Evolutionary conservation across 2,329 filamentous ascomycete species (phyloP).

Genomic region (Aspergillus amoenus): DNA sequence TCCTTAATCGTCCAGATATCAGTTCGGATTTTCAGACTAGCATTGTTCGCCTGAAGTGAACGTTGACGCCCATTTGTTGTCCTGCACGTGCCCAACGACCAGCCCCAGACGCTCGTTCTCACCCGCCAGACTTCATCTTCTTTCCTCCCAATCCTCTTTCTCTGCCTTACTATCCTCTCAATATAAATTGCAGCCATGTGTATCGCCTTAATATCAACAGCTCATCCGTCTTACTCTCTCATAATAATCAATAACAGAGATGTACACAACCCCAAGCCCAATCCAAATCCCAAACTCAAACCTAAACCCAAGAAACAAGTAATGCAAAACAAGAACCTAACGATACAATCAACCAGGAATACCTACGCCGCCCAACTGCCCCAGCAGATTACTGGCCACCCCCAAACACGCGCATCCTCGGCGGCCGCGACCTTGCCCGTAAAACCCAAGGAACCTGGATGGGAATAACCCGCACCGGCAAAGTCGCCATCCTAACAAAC

Average conservation of each 20-base stretch:
- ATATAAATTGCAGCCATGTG: conserved; percentile 54
- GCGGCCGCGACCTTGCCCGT: conserved; percentile 62
- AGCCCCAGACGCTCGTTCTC: not conserved
- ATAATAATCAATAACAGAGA: conserved; percentile 72
- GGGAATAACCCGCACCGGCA: conserved; percentile 60
- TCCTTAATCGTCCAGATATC: not conserved
- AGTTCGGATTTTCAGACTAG: not conserved
- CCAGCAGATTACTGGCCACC: conserved; percentile 60
- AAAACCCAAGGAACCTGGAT: conserved; percentile 64
- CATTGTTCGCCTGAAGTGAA: not conserved
- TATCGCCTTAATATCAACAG: conserved; percentile 67
- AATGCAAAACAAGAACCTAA: not conserved
- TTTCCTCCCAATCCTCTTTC: not conserved
- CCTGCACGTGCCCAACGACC: conserved; percentile 9
- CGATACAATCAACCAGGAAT: conserved; percentile 50
- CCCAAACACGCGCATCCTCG: conserved; percentile 57
- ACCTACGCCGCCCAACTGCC: conserved; percentile 60
- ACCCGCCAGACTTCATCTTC: not conserved
- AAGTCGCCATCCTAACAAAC: conserved; percentile 63
- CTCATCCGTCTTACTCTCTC: conserved; percentile 67
- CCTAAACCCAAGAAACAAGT: not conserved
- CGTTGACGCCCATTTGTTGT: conserved; percentile 2
- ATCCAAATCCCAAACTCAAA: not conserved
- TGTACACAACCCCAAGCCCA: conserved; percentile 39
- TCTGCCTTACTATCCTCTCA: not conserved